Evolutionary conservation across 2,329 filamentous ascomycete species (phyloP), one percentile per base, ranked within the genome.

Genomic region (Aspergillus awamori): DNA sequence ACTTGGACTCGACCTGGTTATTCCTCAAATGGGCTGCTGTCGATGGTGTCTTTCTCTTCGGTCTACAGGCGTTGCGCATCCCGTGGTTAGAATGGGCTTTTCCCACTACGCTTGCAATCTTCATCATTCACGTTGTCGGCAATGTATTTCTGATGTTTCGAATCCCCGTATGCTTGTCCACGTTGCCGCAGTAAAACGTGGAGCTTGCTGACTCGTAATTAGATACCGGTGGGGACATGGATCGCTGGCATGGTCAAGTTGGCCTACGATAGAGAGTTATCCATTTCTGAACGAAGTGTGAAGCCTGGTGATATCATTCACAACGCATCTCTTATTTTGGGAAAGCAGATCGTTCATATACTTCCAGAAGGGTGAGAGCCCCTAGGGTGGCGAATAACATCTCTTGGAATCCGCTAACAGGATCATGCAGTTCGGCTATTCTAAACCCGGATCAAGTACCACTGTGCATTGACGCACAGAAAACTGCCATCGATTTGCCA

Each of bases 321-420:
- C 74, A 97, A 98, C 74, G 86, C 92, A 33, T 97, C 93, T 22
- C 84, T 98, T 71, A 98, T 99, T 65, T 85, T 97, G 79, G 95
- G 95, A 72, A 95, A 93, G 76, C 93, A 98, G 79, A 96, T 97
- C 69, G 94, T 99, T 77, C 95, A 99, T 74, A 97, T 99, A 72
- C 82, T 99, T 58, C 95, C 95, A 2, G 95, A 99, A 82, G 96
- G 96, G 81, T 89, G 76, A 67, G 83, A 22, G 45, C 48, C 52
- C 58, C n/a, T 4, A 8, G 11, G 30, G 33, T 39, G 28, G 41
- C 10, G 4, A 30, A 28, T 57, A 8, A 41, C 6, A 5, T 11
- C 20, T 33, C 11, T 26, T 20, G 13, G 38, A 26, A 36, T 20
- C 49, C 43, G 59, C 73, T 79, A 59, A 80, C 69, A 28, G 10